Evolutionary conservation across 768 basidiomycete genomes (phyloP).

Genomic region (Trametes maxima): DNA sequence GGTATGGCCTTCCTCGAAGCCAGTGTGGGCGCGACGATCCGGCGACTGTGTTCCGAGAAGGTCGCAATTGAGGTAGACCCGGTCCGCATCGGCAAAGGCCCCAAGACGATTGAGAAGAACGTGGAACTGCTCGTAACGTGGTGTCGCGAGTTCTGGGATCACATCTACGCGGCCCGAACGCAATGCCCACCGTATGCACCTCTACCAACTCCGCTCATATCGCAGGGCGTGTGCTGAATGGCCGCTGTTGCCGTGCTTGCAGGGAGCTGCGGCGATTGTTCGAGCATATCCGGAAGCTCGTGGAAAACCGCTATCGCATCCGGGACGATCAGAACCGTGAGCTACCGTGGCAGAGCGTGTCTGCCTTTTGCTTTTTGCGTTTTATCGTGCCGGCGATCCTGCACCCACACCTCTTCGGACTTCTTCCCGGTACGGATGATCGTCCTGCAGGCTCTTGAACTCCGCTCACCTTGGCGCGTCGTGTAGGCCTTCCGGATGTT

Average conservation of each 20-base stretch:
- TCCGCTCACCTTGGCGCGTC: not conserved
- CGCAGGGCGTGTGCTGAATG: constrained; percentile 4
- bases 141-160: constrained; percentile 80
- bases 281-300: constrained; percentile 66
- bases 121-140: constrained; percentile 72
- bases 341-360: constrained; percentile 80
- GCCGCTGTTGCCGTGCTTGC: constrained; percentile 2
- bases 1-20: constrained; percentile 80
- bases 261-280: constrained; percentile 79
- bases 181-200: constrained; percentile 74
- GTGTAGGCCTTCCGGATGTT: constrained; percentile 62
- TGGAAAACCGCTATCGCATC: constrained; percentile 63
- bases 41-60: constrained; percentile 70
- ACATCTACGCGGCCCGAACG: constrained; percentile 71
- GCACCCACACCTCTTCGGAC: constrained; percentile 83
- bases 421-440: constrained; percentile 61
- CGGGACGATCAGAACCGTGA: constrained; percentile 51
- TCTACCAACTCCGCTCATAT: not conserved
- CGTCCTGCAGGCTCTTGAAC: not conserved
- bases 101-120: constrained; percentile 66
- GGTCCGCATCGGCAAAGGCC: constrained; percentile 58
- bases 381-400: constrained; percentile 90
- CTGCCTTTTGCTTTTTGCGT: constrained; percentile 86
- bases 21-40: constrained; percentile 72
- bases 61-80: constrained; percentile 85